Conservation (phyloP, 495 filamentous ascomycete genomes). For the Cercophora scortea region DNA sequence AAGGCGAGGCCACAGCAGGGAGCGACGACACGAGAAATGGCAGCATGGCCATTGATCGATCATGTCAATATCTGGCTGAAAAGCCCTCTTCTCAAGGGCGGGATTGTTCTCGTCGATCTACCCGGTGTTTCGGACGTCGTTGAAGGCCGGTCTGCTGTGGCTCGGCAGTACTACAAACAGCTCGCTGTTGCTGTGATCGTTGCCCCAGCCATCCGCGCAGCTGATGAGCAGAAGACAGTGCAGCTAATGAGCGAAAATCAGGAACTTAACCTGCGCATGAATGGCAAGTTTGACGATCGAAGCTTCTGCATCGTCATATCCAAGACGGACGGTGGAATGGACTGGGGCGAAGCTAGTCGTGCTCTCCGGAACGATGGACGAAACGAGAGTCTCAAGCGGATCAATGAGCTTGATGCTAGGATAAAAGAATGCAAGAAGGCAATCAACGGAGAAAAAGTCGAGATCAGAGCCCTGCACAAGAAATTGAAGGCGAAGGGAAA, state of each 20-base stretch:
- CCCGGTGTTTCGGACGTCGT: constrained; percentile 17
- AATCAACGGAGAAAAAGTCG: neutral
- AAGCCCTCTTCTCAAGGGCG: constrained; percentile 9
- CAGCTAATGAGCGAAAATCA: constrained; percentile 16
- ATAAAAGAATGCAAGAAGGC: neutral
- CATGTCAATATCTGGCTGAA: constrained; percentile 14
- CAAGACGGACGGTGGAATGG: constrained; percentile 13
- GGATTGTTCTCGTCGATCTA: constrained; percentile 15
- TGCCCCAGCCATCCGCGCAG: constrained; percentile 11
- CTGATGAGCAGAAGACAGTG: constrained; percentile 14
- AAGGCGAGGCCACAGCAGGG: neutral
- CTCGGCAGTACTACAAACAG: constrained; percentile 8
- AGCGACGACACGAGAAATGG: neutral
- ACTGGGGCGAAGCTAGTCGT: neutral
- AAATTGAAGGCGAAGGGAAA: neutral
- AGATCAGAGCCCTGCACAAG: neutral
- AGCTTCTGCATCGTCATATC: constrained; percentile 17
- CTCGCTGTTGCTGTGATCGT: constrained; percentile 13
- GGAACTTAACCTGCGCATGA: constrained; percentile 18
- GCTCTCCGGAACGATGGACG: neutral
- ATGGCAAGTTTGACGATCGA: constrained; percentile 13
- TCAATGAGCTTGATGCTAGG: neutral
- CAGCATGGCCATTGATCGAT: constrained; percentile 17
- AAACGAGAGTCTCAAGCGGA: neutral
- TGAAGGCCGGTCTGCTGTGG: constrained; percentile 11